These are phyloP conservation scores for Saprolegnia parasitica DNA, from an alignment of 352 stramenopile genomes.

Conservation along the genomic window DNA sequence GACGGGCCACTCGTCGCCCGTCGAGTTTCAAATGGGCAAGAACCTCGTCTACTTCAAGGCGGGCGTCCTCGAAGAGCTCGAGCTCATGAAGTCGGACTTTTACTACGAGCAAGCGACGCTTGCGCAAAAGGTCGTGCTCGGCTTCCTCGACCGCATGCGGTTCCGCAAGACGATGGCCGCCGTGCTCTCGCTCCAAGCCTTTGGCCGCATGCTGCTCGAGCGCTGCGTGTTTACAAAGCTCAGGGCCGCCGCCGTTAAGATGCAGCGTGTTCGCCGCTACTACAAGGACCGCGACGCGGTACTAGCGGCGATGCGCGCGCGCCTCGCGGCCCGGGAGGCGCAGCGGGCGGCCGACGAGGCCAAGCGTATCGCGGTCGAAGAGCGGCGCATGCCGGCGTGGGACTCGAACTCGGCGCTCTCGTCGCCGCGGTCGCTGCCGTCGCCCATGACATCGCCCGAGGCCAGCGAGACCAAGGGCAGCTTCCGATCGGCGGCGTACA, in stretches of 20 bases:
- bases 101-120: conserved; percentile 87
- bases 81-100: conserved; percentile 90
- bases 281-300: conserved; percentile 10
- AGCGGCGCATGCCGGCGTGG: background rate
- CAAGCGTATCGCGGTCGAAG: background rate
- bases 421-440: conserved; percentile 20
- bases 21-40: conserved; percentile 90
- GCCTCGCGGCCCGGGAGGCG: background rate
- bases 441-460: conserved; percentile 26
- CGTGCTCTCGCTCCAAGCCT: conserved; percentile 76
- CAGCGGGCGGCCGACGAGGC: background rate
- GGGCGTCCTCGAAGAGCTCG: conserved; percentile 91
- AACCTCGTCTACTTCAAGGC: conserved; percentile 96
- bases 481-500: conserved; percentile 13
- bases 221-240: conserved; percentile 65
- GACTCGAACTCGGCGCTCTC: conserved; percentile 1
- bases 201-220: conserved; percentile 70
- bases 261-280: conserved; percentile 44
- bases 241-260: conserved; percentile 58
- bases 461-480: conserved; percentile 21
- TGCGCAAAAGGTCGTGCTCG: conserved; percentile 75
- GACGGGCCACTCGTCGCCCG: conserved; percentile 73
- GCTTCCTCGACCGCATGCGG: conserved; percentile 73
- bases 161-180: conserved; percentile 59
- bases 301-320: background rate